Evolutionary conservation across 768 basidiomycete species (phyloP).

Genomic region (Leccinum truebloodii): DNA sequence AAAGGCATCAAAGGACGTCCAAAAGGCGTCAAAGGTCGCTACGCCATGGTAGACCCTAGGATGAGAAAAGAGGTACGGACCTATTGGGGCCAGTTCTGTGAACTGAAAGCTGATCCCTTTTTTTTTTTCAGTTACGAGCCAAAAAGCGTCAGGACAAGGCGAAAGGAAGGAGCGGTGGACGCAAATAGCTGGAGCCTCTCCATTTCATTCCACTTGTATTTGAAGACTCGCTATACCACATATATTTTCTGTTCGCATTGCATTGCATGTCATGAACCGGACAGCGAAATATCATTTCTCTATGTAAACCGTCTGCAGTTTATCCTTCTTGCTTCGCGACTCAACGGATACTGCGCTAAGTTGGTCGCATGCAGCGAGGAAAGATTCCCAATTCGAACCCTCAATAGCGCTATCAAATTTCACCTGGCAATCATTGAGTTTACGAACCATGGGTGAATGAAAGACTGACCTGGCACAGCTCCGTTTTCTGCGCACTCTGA

Average conservation of each 20-base stretch:
- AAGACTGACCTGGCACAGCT: slow-evolving; percentile 53
- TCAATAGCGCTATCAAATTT: slow-evolving; percentile 40
- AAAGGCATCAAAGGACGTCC: slow-evolving; percentile 91
- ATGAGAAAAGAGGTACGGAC: slow-evolving; percentile 84
- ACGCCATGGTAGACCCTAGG: slow-evolving; percentile 90
- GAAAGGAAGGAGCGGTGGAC: slow-evolving; percentile 51
- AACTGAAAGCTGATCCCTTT: slow-evolving; percentile 2
- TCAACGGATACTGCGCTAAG: slow-evolving; percentile 36
- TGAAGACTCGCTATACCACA: not conserved
- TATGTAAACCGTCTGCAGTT: slow-evolving; percentile 4
- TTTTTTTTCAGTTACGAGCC: slow-evolving; percentile 64
- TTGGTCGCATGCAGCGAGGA: slow-evolving; percentile 45
- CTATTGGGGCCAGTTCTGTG: not conserved
- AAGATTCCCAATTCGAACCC: slow-evolving; percentile 45
- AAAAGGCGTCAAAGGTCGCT: slow-evolving; percentile 94
- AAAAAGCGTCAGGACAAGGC: slow-evolving; percentile 79
- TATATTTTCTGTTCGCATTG: not conserved
- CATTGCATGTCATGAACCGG: slow-evolving; percentile 1
- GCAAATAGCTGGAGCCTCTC: slow-evolving; percentile 25
- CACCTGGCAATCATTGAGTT: slow-evolving; percentile 39
- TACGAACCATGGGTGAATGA: not conserved
- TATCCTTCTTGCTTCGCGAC: slow-evolving; percentile 28
- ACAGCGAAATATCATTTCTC: slow-evolving; percentile 9
- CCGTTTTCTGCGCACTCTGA: slow-evolving; percentile 52
- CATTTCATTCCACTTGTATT: not conserved